A percentile compares a stretch with the other conserved stretches of the same genome.
Conservation (phyloP, 306 rosid genomes). For the Rosa chinensis region DNA sequence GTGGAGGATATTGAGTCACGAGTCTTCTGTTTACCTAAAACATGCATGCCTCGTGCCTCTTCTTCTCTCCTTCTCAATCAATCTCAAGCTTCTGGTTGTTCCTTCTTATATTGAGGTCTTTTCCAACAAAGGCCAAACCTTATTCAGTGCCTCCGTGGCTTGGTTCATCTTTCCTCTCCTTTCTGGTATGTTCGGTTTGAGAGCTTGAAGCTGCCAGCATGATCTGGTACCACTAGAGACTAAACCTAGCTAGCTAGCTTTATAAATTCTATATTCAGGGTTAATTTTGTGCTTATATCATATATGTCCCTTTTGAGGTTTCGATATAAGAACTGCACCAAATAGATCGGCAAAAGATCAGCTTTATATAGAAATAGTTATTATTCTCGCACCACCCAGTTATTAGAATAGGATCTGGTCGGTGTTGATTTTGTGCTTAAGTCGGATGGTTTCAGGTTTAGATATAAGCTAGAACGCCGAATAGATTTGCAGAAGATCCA, state of each 20-base stretch:
- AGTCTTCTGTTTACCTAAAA: constrained; percentile 29
- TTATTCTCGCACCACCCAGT: no score
- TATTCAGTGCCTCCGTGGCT: background rate
- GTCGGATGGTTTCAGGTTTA: background rate
- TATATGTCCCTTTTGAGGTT: background rate
- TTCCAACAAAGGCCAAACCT: constrained; percentile 25
- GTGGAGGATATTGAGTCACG: constrained; percentile 34
- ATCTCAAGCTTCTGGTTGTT: constrained; percentile 2
- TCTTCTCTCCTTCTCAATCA: background rate
- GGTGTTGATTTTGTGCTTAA: background rate
- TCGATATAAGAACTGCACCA: background rate
- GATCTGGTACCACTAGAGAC: constrained; percentile 67
- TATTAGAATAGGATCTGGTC: background rate
- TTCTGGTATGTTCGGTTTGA: constrained; percentile 67
- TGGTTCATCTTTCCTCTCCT: constrained; percentile 11
- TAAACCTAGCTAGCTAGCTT: background rate
- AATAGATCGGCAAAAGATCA: background rate
- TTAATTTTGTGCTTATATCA: background rate
- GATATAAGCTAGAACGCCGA: background rate
- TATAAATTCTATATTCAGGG: background rate
- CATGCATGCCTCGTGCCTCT: constrained; percentile 38
- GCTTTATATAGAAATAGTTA: background rate
- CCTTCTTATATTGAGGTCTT: constrained; percentile 1
- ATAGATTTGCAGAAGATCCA: background rate
- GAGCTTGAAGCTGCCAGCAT: constrained; percentile 99